Conservation (phyloP, 179 eudicot species). For the Amaranthus tricolor region DNA sequence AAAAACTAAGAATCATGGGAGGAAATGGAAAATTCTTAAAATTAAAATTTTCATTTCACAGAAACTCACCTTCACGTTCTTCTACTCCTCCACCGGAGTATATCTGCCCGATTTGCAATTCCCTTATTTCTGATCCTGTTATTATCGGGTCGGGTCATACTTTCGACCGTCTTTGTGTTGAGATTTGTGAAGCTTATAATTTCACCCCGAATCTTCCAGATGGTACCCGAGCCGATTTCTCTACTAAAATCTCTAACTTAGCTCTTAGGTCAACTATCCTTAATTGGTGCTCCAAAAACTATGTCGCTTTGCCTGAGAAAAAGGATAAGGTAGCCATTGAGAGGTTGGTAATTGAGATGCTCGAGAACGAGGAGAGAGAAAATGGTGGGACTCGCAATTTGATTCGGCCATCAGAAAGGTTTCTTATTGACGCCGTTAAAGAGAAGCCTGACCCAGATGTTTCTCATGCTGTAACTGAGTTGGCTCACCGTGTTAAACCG, state of each 20-base stretch:
- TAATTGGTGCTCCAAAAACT: slow-evolving; percentile 56
- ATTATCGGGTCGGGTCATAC: slow-evolving; percentile 75
- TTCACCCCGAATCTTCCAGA: slow-evolving; percentile 51
- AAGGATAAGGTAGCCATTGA: slow-evolving; percentile 38
- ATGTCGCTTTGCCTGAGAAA: slow-evolving; percentile 23
- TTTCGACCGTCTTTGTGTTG: slow-evolving; percentile 56
- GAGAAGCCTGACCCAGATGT: slow-evolving; percentile 44
- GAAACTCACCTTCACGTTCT: slow-evolving; percentile 17
- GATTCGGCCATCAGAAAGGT: slow-evolving; percentile 52
- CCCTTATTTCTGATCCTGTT: slow-evolving; percentile 68
- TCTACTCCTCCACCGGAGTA: slow-evolving; percentile 54
- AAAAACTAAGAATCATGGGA: slow-evolving; percentile 24
- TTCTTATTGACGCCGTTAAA: slow-evolving; percentile 49
- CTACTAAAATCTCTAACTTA: slow-evolving; percentile 51
- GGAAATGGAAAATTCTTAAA: slow-evolving; percentile 31
- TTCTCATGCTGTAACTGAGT: slow-evolving; percentile 60
- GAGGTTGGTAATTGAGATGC: slow-evolving; percentile 17
- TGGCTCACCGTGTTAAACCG: slow-evolving; percentile 46
- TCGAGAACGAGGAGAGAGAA: slow-evolving; percentile 10
- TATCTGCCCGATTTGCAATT: slow-evolving; percentile 66
- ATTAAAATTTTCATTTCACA: slow-evolving; percentile 31
- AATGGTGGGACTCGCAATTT: background rate
- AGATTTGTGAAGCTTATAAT: slow-evolving; percentile 44
- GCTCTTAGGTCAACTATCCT: slow-evolving; percentile 57
- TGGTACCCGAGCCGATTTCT: slow-evolving; percentile 52